These are phyloP conservation scores for Myxozyma vanderwaltii DNA, from an alignment of 805 yeast genomes.

Conservation along the genomic window DNA sequence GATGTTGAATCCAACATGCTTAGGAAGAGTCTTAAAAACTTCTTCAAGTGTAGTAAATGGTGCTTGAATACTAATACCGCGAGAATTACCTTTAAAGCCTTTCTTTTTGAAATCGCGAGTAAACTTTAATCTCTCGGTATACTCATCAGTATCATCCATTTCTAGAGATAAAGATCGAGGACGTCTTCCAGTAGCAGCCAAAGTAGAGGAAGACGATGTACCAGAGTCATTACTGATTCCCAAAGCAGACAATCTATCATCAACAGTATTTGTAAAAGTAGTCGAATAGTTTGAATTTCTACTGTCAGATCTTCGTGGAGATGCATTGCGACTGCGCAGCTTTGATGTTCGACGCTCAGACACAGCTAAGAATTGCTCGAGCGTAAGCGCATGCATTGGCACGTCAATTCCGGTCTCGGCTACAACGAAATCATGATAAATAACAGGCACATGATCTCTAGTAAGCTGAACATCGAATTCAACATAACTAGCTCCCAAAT, in stretches of 20 bases:
- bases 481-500: constrained; percentile 92
- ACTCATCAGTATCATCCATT: constrained; percentile 43
- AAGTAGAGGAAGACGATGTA: not conserved
- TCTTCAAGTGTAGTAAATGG: constrained; percentile 87
- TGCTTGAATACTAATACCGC: constrained; percentile 89
- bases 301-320: constrained; percentile 26
- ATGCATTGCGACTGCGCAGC: constrained; percentile 31
- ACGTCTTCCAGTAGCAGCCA: constrained; percentile 33
- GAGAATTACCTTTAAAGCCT: constrained; percentile 87
- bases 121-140: constrained; percentile 67
- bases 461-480: constrained; percentile 97
- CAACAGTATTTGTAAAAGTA: not conserved
- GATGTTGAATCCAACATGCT: constrained; percentile 85
- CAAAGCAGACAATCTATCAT: not conserved
- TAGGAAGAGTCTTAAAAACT: constrained; percentile 77
- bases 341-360: constrained; percentile 36
- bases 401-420: constrained; percentile 95
- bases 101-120: constrained; percentile 87
- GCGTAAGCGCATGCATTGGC: constrained; percentile 90
- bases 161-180: constrained; percentile 49
- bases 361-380: constrained; percentile 77
- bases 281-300: not conserved
- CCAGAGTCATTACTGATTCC: not conserved
- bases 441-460: constrained; percentile 86
- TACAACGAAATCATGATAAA: constrained; percentile 90